These are phyloP conservation scores for Septoria petroselini DNA, from an alignment of 2,329 filamentous ascomycete genomes.

Conservation along the genomic window DNA sequence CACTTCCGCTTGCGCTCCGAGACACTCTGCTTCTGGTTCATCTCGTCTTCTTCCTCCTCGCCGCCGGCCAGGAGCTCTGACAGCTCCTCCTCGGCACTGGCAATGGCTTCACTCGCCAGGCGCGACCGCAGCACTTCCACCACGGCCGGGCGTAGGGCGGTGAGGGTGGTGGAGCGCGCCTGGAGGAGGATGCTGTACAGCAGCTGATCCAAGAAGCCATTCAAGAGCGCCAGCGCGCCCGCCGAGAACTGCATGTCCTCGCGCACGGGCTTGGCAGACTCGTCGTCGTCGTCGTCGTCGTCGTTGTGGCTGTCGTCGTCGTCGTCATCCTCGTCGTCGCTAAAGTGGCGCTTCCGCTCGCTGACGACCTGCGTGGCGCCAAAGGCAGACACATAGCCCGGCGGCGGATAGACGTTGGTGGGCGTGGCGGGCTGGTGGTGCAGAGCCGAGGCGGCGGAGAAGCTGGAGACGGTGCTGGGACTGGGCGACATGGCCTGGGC, in stretches of 20 bases:
- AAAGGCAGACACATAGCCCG: constrained; percentile 82
- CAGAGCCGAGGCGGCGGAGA: constrained; percentile 20
- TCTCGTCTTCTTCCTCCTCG: constrained; percentile 58
- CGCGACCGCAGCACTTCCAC: constrained; percentile 84
- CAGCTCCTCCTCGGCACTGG: constrained; percentile 80
- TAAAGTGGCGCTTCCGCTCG: constrained; percentile 70
- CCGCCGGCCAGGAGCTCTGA: constrained; percentile 80
- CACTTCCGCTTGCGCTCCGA: constrained; percentile 57
- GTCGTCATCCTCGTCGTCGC: constrained; percentile 52
- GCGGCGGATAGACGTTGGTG: constrained; percentile 62
- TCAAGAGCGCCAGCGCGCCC: constrained; percentile 73
- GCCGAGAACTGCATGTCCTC: constrained; percentile 71
- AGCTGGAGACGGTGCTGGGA: constrained; percentile 20
- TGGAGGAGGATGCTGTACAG: constrained; percentile 84
- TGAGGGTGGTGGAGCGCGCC: constrained; percentile 73
- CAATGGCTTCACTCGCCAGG: constrained; percentile 78
- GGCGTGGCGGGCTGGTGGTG: constrained; percentile 23
- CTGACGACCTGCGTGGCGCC: constrained; percentile 90
- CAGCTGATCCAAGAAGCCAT: constrained; percentile 89
- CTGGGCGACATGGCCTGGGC: constrained; percentile 21
- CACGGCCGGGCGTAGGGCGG: constrained; percentile 74
- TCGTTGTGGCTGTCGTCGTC: constrained; percentile 43
- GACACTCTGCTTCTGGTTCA: constrained; percentile 29
- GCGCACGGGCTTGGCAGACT: constrained; percentile 53
- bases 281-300: constrained; percentile 58